Evolutionary conservation across 2,329 filamentous ascomycete species (phyloP).

Genomic region (Amylocarpus encephaloides): DNA sequence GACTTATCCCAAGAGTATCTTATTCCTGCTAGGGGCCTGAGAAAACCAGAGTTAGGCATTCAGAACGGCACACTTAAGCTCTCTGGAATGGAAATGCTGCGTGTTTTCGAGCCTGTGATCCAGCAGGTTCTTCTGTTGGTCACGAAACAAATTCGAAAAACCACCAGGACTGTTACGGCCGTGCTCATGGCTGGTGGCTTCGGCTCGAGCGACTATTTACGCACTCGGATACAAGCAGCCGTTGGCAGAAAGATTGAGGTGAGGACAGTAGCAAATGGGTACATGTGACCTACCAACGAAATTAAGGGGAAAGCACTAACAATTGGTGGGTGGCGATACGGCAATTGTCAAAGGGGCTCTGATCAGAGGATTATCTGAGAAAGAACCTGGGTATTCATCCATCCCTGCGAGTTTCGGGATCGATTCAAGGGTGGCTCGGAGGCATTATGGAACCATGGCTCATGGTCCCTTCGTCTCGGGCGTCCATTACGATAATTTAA

Average conservation of each 20-base stretch:
- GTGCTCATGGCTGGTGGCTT: slow-evolving; percentile 22
- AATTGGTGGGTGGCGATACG: slow-evolving; percentile 2
- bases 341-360: slow-evolving; percentile 4
- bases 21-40: slow-evolving; percentile 31
- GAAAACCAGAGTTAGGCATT: slow-evolving; percentile 37
- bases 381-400: neutral
- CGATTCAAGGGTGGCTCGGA: neutral
- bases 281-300: too few relatives aligned
- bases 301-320: too few relatives aligned
- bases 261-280: too few relatives aligned
- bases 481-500: neutral
- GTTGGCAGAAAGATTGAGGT: too few relatives aligned
- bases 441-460: slow-evolving; percentile 3
- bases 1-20: slow-evolving; percentile 31
- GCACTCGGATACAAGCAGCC: slow-evolving; percentile 1
- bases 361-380: neutral
- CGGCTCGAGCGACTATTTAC: slow-evolving; percentile 15
- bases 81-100: slow-evolving; percentile 36
- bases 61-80: slow-evolving; percentile 50
- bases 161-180: slow-evolving; percentile 35
- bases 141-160: slow-evolving; percentile 38
- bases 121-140: slow-evolving; percentile 38
- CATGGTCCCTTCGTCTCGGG: neutral
- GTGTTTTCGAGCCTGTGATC: slow-evolving; percentile 41
- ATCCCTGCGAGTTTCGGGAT: neutral